phyloP scores from a whole-genome alignment of 306 rosid species.

The Dicorynia guianensis region DNA sequence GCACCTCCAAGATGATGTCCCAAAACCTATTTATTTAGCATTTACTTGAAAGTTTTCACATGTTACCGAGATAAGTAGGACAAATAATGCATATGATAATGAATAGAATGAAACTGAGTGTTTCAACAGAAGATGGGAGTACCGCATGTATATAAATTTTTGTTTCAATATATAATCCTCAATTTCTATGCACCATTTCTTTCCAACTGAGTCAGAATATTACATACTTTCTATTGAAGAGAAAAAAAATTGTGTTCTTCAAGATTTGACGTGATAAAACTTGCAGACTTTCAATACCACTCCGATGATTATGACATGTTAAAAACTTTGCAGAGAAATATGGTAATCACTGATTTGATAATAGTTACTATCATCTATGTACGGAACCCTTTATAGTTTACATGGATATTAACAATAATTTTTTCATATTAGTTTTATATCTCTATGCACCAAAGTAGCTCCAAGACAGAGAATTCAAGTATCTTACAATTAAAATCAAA shows the following conservation, averaged over 20 bases:
- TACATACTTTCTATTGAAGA: neutral
- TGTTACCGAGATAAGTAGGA: neutral
- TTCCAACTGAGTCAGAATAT: neutral
- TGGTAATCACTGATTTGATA: too few relatives aligned
- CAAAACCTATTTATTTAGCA: neutral
- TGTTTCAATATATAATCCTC: constrained; percentile 1
- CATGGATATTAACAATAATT: neutral
- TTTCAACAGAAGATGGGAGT: neutral
- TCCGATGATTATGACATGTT: constrained; percentile 10
- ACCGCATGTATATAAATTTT: constrained; percentile 17
- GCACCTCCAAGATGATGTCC: too few relatives aligned
- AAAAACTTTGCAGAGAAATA: neutral
- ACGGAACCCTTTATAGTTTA: neutral
- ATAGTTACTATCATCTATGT: neutral
- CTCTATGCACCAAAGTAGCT: neutral
- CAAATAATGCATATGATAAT: neutral
- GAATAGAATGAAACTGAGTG: neutral
- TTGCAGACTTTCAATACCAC: neutral
- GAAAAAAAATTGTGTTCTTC: neutral
- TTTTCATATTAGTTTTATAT: neutral
- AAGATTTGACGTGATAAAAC: neutral
- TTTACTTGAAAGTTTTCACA: constrained; percentile 9
- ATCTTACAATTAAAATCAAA: constrained; percentile 2
- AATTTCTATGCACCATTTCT: neutral
- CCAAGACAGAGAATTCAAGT: neutral